These are phyloP conservation scores for Fomitopsis betulina DNA, from an alignment of 1,284 basidiomycete genomes.

Conservation along the genomic window DNA sequence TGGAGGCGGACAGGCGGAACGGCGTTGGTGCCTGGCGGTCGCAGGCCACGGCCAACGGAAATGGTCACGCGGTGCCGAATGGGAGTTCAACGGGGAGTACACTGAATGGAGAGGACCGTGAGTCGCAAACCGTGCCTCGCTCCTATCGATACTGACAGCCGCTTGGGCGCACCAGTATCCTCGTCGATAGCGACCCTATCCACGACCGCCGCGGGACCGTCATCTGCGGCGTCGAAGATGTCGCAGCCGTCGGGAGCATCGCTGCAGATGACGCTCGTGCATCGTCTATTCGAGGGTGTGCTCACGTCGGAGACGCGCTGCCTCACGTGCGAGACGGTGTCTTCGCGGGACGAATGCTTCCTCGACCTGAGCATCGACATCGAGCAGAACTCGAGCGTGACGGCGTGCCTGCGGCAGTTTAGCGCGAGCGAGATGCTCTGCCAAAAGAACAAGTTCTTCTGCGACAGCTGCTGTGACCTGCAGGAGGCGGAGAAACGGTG, in stretches of 20 bases:
- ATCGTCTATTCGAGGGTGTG: conserved; percentile 89
- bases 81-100: not conserved
- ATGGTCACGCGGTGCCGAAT: conserved; percentile 8
- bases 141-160: not conserved
- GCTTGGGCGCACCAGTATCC: conserved; percentile 37
- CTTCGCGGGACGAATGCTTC: conserved; percentile 93
- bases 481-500: conserved; percentile 98
- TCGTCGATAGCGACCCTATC: conserved; percentile 52
- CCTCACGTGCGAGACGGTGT: conserved; percentile 96
- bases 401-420: conserved; percentile 93
- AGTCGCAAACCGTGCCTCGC: conserved; percentile 23
- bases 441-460: conserved; percentile 98
- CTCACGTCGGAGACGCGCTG: conserved; percentile 97
- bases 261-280: conserved; percentile 72
- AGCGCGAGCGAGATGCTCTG: conserved; percentile 98
- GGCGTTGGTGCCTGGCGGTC: conserved; percentile 17
- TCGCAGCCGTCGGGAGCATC: conserved; percentile 24
- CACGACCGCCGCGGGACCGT: conserved; percentile 23
- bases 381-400: conserved; percentile 94
- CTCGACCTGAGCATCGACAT: conserved; percentile 98
- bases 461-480: conserved; percentile 92
- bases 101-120: conserved; percentile 48
- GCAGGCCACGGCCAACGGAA: conserved; percentile 12
- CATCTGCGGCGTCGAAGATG: conserved; percentile 15
- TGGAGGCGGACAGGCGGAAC: conserved; percentile 66